Evolutionary conservation across 805 yeast species (phyloP), one percentile per base, ranked within the genome.

Genomic region (Candida glaebosa): DNA sequence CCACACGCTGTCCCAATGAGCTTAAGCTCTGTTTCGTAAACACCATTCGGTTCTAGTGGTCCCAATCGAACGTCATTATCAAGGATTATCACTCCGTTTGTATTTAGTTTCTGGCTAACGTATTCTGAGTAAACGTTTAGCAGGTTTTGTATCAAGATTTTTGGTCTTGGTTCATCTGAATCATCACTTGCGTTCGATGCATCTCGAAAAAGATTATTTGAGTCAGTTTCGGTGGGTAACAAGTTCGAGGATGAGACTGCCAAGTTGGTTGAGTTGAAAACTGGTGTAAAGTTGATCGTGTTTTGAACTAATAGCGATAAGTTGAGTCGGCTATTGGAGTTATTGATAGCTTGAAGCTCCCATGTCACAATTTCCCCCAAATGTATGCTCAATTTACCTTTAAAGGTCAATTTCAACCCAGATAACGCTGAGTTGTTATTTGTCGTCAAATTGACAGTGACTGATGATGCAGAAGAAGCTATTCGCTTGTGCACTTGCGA

Each of bases 11-110:
- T 61, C 0, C 87, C 89, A 36, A 83, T 63, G 30, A 86, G 57
- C 38, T 67, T 68, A 19, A 86, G 61, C 39, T 76, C 80, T 2
- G 87, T 73, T 48, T 86, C 90, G 51, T 71, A 81, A 8, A 84
- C 78, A 14, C 78, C 69, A 38, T 78, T 78, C 3, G 82, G 78
- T 4, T 81, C 84, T 48, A 80, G 59, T 7, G 76, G 76, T 3
- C 84, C 84, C 19, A 86, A 67, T 18, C 80, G 64, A 3, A 86
- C 66, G 52, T 86, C 89, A 52, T 82, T 84, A 30, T 78, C 74
- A 18, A 87, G 63, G 5, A 84, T 70, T 1, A 86, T 59, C 4
- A 86, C 66, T 0, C 93, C 95, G 4, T 67, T 61, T 5, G 71
- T 69, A 19, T 63, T 70, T 22, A 71, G 53, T 48, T 73, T 67